Evolutionary conservation across 768 basidiomycete species (phyloP).

Genomic region (Hydnum rufescens): DNA sequence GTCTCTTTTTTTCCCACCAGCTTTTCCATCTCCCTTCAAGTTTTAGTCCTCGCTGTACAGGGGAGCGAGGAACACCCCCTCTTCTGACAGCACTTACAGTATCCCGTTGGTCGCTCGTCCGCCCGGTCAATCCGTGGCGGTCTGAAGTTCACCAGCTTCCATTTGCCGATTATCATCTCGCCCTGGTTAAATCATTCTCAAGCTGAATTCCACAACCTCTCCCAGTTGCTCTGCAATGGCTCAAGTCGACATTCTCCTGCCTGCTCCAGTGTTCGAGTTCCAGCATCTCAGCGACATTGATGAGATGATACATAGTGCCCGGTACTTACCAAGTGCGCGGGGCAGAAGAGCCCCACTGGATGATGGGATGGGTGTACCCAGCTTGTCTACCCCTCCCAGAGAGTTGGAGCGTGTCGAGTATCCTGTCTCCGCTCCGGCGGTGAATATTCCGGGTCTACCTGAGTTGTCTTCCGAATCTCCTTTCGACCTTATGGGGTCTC

Average conservation of each 20-base stretch:
- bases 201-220: slow-evolving; percentile 13
- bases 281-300: slow-evolving; percentile 10
- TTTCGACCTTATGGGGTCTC: slow-evolving; percentile 52
- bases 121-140: slow-evolving; percentile 47
- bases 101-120: slow-evolving; percentile 43
- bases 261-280: slow-evolving; percentile 11
- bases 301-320: neutral
- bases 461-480: slow-evolving; percentile 48
- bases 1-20: slow-evolving; percentile 2
- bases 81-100: slow-evolving; percentile 31
- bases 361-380: slow-evolving; percentile 11
- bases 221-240: neutral
- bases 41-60: slow-evolving; percentile 27
- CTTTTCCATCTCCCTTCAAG: slow-evolving; percentile 24
- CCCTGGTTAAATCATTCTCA: slow-evolving; percentile 15
- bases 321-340: neutral
- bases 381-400: slow-evolving; percentile 12
- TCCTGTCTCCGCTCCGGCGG: slow-evolving; percentile 19
- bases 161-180: slow-evolving; percentile 16
- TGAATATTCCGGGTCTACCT: slow-evolving; percentile 37
- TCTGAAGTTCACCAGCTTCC: slow-evolving; percentile 46
- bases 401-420: neutral
- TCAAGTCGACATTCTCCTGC: slow-evolving; percentile 1
- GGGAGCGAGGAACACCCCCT: slow-evolving; percentile 45
- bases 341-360: slow-evolving; percentile 12